Conservation (phyloP, 345 rosid species). For the Eucalyptus dawsonii region DNA sequence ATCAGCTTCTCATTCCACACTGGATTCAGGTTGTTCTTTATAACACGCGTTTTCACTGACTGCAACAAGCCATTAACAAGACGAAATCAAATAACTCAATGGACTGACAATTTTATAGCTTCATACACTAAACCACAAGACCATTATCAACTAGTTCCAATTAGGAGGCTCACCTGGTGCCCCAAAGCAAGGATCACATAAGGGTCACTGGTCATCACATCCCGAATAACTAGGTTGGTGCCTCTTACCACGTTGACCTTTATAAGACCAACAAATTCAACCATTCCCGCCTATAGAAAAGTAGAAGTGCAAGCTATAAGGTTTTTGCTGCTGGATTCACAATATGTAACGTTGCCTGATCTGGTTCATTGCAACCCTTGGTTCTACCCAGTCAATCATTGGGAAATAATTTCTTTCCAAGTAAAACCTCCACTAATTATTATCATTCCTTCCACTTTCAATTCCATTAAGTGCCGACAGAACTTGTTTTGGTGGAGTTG, state of each 20-base stretch:
- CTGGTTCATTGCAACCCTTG: background rate
- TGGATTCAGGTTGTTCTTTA: constrained; percentile 92
- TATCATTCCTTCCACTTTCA: background rate
- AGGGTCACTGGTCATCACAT: constrained; percentile 84
- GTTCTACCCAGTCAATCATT: background rate
- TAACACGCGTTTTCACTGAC: constrained; percentile 87
- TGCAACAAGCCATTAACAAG: constrained; percentile 8
- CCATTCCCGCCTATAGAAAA: constrained; percentile 78
- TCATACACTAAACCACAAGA: background rate
- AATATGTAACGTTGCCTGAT: background rate
- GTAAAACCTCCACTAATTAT: background rate
- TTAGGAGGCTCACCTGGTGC: constrained; percentile 53
- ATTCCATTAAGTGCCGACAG: background rate
- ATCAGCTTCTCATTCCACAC: constrained; percentile 96
- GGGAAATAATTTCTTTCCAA: background rate
- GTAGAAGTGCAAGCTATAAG: background rate
- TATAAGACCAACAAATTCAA: constrained; percentile 90
- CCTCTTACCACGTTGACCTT: constrained; percentile 96
- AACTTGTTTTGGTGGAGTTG: background rate
- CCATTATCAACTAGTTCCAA: background rate
- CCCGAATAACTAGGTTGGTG: constrained; percentile 86
- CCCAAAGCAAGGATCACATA: constrained; percentile 86
- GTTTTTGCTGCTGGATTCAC: background rate
- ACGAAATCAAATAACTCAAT: background rate
- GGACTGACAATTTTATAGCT: background rate